Conservation (phyloP, 1,139 yeast genomes). For the Magnusiomyces fungicola region DNA sequence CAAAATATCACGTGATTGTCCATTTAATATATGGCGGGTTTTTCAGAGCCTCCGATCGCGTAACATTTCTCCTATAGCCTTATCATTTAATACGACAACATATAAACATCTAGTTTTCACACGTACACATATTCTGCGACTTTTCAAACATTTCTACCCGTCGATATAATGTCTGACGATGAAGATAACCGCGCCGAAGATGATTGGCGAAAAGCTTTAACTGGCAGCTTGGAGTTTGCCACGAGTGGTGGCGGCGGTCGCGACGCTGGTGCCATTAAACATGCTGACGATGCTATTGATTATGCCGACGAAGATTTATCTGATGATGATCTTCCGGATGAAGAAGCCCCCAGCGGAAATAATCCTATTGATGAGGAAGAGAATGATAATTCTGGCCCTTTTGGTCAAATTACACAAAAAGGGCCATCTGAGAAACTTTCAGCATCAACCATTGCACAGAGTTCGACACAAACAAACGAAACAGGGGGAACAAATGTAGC, state of each 20-base stretch:
- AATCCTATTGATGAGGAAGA: constrained; percentile 26
- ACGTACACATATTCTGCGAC: too few species aligned
- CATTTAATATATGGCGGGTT: too few species aligned
- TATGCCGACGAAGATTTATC: constrained; percentile 93
- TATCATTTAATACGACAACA: too few species aligned
- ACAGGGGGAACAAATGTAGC: too few species aligned
- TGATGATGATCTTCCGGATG: constrained; percentile 61
- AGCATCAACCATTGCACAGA: neutral
- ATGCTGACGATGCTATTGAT: constrained; percentile 91
- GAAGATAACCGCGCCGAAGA: constrained; percentile 16
- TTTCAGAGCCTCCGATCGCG: too few species aligned
- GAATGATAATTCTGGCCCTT: constrained; percentile 16
- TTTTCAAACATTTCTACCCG: too few species aligned
- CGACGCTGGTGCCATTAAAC: constrained; percentile 40
- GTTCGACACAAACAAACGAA: neutral
- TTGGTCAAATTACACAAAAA: too few species aligned
- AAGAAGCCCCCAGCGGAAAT: constrained; percentile 27
- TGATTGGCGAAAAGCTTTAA: constrained; percentile 21
- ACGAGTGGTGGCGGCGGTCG: constrained; percentile 20
- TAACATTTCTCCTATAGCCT: too few species aligned
- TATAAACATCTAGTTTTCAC: too few species aligned
- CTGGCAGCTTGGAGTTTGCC: constrained; percentile 2
- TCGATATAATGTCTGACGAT: constrained; percentile 2
- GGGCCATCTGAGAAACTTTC: too few species aligned
- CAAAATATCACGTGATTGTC: too few species aligned